A percentile compares a stretch with the other conserved stretches of the same genome.
phyloP scores from a whole-genome alignment of 345 rosid species.

The Eucalyptus curtisii region DNA sequence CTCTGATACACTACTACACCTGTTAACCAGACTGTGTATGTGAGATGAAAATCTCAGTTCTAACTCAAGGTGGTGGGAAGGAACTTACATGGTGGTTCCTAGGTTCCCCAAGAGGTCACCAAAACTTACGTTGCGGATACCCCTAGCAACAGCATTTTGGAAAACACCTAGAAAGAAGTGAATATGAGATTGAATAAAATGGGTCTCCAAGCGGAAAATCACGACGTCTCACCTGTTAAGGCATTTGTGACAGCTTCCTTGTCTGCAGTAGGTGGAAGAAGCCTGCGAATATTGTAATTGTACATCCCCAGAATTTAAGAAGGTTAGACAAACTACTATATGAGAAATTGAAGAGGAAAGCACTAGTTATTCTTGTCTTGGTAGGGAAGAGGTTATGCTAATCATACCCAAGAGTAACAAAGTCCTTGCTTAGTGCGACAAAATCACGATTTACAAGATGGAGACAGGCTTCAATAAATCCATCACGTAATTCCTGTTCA shows the following conservation, averaged over 20 bases:
- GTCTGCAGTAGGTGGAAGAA: constrained; percentile 86
- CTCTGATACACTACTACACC: not conserved
- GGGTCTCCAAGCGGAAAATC: not conserved
- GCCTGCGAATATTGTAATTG: constrained; percentile 25
- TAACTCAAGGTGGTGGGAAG: not conserved
- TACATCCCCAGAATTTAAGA: not conserved
- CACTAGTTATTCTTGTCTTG: not conserved
- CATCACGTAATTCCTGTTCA: constrained; percentile 79
- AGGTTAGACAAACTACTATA: not conserved
- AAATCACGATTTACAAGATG: constrained; percentile 95
- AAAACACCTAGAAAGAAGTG: constrained; percentile 38
- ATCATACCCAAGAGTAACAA: constrained; percentile 82
- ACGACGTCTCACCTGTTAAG: constrained; percentile 41
- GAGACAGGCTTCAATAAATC: constrained; percentile 93
- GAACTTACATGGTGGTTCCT: constrained; percentile 73
- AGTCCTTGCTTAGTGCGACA: constrained; percentile 79
- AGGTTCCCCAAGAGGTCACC: constrained; percentile 86
- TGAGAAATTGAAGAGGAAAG: not conserved
- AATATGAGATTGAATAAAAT: not conserved
- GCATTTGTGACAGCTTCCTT: constrained; percentile 75
- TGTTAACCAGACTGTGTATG: not conserved
- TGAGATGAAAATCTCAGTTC: not conserved
- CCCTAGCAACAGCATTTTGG: constrained; percentile 74
- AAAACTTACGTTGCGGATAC: constrained; percentile 80
- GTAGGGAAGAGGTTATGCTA: not conserved